Base-by-base conservation (phyloP, 306 rosid species). In the Castanopsis chinensis region DNA sequence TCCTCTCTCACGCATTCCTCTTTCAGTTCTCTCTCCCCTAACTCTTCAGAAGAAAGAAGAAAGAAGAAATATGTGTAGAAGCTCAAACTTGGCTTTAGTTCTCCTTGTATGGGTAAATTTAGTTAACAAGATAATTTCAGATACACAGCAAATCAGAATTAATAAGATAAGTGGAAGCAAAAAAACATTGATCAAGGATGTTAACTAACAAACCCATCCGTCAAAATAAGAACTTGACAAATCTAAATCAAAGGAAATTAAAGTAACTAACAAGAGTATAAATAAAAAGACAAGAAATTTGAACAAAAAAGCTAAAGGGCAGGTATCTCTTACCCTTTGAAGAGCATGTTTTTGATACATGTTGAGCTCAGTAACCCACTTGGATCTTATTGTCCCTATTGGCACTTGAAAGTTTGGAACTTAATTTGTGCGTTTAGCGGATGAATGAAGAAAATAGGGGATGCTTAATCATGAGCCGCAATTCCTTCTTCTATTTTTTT, bases 241-340 rank as follows among this genome's bases (percentile, higher is more conserved):
- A 85, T 69, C 17, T 13, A 3, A 30, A 72, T 54, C 11, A 11
- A 2, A 37, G 2, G 10, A 7, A 7, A 37, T 0, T 37, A 6
- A 37, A 37, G 43, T 37, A 37, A 37, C 43, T 37, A 37, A 37
- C 14, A 7, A 21, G 12, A 0, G 23, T 25, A 10, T 25, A 13
- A 45, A 2, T 18, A 6, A 32, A 7, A 63, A 32, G 5, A 7
- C 2, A 3, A 49, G 21, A 12, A 59, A 6, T 2, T 41, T 30
- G 27, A 28, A 8, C 41, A 33, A 56, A 0, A 32, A 3, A 5
- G 11, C 21, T 19, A 11, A 14, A n/a, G 37, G 12, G 21, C n/a
- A 71, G 52, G 32, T 9, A 32, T 17, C 43, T 37, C 54, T 69
- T 76, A 89, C 93, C 90, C 96, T 89, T 86, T 83, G 81, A 87